Evolutionary conservation across 306 rosid species (phyloP).

Genomic region (Cucurbita ficifolia): DNA sequence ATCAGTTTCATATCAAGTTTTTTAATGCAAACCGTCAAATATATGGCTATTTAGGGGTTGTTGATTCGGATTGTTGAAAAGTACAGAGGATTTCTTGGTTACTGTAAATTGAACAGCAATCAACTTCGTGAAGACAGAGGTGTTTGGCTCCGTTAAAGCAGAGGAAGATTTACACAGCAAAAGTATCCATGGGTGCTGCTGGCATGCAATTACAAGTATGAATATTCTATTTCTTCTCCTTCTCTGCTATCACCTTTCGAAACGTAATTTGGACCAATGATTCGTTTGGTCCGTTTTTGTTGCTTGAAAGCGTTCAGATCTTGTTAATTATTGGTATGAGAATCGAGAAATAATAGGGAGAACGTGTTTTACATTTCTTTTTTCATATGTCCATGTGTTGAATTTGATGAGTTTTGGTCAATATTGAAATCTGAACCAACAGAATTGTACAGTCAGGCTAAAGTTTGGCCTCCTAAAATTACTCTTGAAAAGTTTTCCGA

Average conservation of each 20-base stretch:
- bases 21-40: not conserved
- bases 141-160: not conserved
- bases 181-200: not conserved
- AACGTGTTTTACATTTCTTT: not conserved
- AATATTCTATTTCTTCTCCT: not conserved
- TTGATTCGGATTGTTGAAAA: not conserved
- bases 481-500: not conserved
- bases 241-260: not conserved
- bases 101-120: not conserved
- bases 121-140: not conserved
- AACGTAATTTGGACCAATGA: not conserved
- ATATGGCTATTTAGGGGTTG: not conserved
- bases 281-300: not conserved
- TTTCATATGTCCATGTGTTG: not conserved
- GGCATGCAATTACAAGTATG: not conserved
- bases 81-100: not conserved
- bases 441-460: not conserved
- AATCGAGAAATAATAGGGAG: constrained; percentile 1
- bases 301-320: not conserved
- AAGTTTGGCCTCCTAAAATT: not conserved
- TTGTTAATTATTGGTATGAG: not conserved
- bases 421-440: not conserved
- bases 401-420: not conserved
- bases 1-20: not conserved
- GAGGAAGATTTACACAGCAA: not conserved